Evolutionary conservation across 768 basidiomycete genomes (phyloP).

Genomic region (Tulasnella sp.): DNA sequence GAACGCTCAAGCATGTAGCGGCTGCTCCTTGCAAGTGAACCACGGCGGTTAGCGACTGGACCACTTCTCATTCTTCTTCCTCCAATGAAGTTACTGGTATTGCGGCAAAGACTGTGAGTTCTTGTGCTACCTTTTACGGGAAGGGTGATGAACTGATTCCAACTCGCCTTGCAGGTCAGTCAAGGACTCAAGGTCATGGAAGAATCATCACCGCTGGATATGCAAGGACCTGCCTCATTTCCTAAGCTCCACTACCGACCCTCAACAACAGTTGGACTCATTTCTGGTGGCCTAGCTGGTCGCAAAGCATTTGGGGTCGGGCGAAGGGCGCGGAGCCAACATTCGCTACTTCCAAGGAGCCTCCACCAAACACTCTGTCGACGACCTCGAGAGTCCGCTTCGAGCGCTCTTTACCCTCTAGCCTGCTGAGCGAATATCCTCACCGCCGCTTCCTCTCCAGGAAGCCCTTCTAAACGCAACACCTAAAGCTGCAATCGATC

Average conservation of each 20-base stretch:
- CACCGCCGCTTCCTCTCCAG: conserved; percentile 19
- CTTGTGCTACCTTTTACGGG: neutral
- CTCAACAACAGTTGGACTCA: conserved; percentile 55
- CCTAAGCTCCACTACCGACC: conserved; percentile 47
- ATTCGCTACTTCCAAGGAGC: neutral
- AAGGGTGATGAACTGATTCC: conserved; percentile 18
- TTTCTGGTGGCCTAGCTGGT: conserved; percentile 62
- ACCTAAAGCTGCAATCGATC: no score
- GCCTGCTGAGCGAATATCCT: conserved; percentile 39
- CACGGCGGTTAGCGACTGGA: no score
- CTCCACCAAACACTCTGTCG: no score
- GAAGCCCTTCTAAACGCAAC: no score
- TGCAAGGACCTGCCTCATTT: conserved; percentile 53
- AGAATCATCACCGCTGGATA: conserved; percentile 68
- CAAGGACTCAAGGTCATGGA: no score
- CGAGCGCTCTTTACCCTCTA: conserved; percentile 49
- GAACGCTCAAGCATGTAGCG: conserved; percentile 47
- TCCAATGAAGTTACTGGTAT: conserved; percentile 53
- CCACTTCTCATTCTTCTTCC: neutral
- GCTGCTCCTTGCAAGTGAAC: conserved; percentile 41
- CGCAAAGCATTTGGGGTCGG: conserved; percentile 37
- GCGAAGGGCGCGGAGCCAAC: neutral
- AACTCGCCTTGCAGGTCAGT: conserved; percentile 53
- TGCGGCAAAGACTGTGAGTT: conserved; percentile 56
- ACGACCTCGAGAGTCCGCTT: no score